Evolutionary conservation across 331 rosid genomes (phyloP), one percentile per base, ranked within the genome.

Genomic region (Prunus yedoensis): DNA sequence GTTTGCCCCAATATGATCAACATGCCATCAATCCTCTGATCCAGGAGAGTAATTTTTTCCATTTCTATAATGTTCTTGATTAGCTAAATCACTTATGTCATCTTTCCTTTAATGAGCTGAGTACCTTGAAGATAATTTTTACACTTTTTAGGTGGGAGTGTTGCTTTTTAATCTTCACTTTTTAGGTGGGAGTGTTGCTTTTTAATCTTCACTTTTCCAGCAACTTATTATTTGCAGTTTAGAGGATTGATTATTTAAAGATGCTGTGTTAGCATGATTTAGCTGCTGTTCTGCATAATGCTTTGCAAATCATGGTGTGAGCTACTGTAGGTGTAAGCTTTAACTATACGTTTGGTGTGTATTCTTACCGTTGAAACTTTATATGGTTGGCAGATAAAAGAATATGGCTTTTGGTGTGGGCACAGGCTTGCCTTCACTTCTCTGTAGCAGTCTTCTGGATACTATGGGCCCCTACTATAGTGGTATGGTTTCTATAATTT

Each of bases 391-490:
- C 99, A 95, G 99, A 95, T 92, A 92, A 89, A 91, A 95, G 97
- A 87, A 79, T 95, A 77, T 92, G 91, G 97, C 83, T 95, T 78
- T 85, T 95, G 87, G 92, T 84, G 51, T 90, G 91, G 91, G 97
- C 97, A 81, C 97, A 95, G 78, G 86, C 96, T 81, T 90, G 93
- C 83, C 88, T 95, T 83, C 87, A 92, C 84, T 89, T 92, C 88
- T 92, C 99, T 66, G 71, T 83, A 66, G 87, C 91, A 59, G 77
- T 88, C 60, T 88, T 92, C 76, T 95, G 99, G 99, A 84, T 92
- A 75, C 90, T 95, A 23, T 95, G 97, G 99, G 97, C 97, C 20
- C 97, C 99, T 68, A 90, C 94, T 20, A 81, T 95, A 70, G 99
- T 95, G 99, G 99, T 95, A 95, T 74, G 91, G 45, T 1, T 62